phyloP scores from a whole-genome alignment of 1,139 yeast genomes.

The Kluyveromyces marxianus region DNA sequence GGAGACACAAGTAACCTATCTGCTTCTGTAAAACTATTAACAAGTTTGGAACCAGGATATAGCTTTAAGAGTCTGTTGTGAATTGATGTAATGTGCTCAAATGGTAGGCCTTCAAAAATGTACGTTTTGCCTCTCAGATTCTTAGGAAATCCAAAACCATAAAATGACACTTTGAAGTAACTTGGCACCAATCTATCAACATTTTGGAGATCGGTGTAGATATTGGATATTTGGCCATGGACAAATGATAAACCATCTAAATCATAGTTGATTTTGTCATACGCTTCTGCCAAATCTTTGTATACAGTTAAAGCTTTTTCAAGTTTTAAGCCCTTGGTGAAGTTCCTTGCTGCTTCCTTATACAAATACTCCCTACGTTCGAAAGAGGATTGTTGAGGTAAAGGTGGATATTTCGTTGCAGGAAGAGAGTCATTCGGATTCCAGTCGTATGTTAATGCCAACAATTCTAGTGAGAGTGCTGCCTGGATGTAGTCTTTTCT shows the following conservation, averaged over 20 bases:
- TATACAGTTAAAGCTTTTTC: constrained; percentile 75
- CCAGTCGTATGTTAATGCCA: constrained; percentile 78
- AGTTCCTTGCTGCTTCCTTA: constrained; percentile 65
- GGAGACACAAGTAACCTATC: constrained; percentile 40
- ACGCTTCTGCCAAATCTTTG: constrained; percentile 70
- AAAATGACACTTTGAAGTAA: constrained; percentile 70
- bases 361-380: constrained; percentile 71
- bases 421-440: constrained; percentile 52
- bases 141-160: constrained; percentile 81
- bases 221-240: constrained; percentile 58
- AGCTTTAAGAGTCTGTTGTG: constrained; percentile 67
- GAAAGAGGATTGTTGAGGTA: constrained; percentile 75
- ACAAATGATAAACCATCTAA: constrained; percentile 69
- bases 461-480: constrained; percentile 68
- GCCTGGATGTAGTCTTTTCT: constrained; percentile 72
- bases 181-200: constrained; percentile 72
- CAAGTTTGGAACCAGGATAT: constrained; percentile 77
- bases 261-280: constrained; percentile 67
- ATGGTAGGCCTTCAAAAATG: constrained; percentile 80
- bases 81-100: constrained; percentile 80
- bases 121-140: constrained; percentile 69
- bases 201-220: constrained; percentile 61
- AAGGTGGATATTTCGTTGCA: constrained; percentile 54
- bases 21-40: constrained; percentile 61
- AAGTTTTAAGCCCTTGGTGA: constrained; percentile 62